phyloP scores from a whole-genome alignment of 2,329 filamentous ascomycete genomes.

The Zarea fungicola region DNA sequence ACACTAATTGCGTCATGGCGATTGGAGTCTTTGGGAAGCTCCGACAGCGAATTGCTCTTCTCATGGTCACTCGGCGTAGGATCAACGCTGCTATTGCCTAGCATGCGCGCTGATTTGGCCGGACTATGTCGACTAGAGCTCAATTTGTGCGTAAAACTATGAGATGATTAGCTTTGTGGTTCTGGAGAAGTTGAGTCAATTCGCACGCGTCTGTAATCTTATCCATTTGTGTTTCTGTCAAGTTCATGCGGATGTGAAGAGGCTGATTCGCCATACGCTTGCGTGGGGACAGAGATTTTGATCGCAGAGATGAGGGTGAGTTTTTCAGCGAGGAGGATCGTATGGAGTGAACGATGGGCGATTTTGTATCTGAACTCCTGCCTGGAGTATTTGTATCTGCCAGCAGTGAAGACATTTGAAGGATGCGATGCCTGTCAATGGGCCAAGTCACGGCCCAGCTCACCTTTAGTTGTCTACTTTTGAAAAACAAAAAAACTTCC shows the following conservation, averaged over 20 bases:
- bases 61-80: neutral
- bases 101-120: neutral
- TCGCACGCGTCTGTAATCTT: slow-evolving; percentile 42
- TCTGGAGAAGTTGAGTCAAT: neutral
- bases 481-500: too few species aligned
- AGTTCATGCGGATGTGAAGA: slow-evolving; percentile 42
- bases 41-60: neutral
- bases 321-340: neutral
- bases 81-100: slow-evolving; percentile 8
- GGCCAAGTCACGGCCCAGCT: too few species aligned
- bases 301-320: slow-evolving; percentile 18
- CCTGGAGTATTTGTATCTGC: neutral
- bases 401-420: neutral
- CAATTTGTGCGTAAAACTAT: slow-evolving; percentile 19
- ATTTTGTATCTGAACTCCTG: slow-evolving; percentile 1
- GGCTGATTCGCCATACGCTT: slow-evolving; percentile 31
- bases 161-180: slow-evolving; percentile 12
- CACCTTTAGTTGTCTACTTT: too few species aligned
- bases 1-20: slow-evolving; percentile 12
- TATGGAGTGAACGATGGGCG: neutral
- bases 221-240: slow-evolving; percentile 46
- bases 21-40: neutral
- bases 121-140: slow-evolving; percentile 20
- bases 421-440: neutral
- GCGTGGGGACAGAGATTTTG: slow-evolving; percentile 32